Percentiles rank a stretch among this genome's conserved stretches.
Evolutionary conservation across 352 stramenopile genomes (phyloP).

Genomic region (Pythium biforme): DNA sequence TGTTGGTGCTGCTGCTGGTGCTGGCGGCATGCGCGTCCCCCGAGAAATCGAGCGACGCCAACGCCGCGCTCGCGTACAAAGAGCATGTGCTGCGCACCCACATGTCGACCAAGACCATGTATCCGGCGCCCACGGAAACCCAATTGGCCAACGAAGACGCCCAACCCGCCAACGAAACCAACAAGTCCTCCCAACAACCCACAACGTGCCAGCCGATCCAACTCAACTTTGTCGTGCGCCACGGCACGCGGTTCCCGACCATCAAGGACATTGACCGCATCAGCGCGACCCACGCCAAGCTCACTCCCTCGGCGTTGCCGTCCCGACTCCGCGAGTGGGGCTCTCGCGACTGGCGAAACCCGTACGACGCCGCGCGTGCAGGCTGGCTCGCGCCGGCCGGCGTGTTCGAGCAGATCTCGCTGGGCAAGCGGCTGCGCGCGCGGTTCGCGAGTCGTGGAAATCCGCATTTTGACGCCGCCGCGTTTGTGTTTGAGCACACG

Average conservation of each 20-base stretch:
- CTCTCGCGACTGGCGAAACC: constrained; percentile 57
- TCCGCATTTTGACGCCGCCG: constrained; percentile 30
- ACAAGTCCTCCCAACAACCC: too few species aligned
- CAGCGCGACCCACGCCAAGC: constrained; percentile 33
- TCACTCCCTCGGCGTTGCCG: constrained; percentile 14
- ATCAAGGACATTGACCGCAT: constrained; percentile 77
- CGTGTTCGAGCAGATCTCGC: constrained; percentile 56
- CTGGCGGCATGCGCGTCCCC: constrained; percentile 19
- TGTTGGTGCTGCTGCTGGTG: neutral
- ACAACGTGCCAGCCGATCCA: constrained; percentile 48
- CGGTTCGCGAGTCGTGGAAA: constrained; percentile 36
- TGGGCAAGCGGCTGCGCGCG: constrained; percentile 52
- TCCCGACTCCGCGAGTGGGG: too few species aligned
- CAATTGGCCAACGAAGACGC: constrained; percentile 10
- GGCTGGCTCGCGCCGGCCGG: constrained; percentile 55
- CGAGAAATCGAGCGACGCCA: neutral
- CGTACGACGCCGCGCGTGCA: constrained; percentile 44
- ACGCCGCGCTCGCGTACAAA: constrained; percentile 3
- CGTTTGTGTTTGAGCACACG: constrained; percentile 73
- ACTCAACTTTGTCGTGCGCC: constrained; percentile 76
- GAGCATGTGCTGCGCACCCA: constrained; percentile 41
- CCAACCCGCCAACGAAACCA: neutral
- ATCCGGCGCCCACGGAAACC: constrained; percentile 31
- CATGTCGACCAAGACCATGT: constrained; percentile 85
- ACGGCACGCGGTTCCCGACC: constrained; percentile 78